These are phyloP conservation scores for Saccharomycopsis sp. DNA, from an alignment of 805 yeast species.

Conservation along the genomic window DNA sequence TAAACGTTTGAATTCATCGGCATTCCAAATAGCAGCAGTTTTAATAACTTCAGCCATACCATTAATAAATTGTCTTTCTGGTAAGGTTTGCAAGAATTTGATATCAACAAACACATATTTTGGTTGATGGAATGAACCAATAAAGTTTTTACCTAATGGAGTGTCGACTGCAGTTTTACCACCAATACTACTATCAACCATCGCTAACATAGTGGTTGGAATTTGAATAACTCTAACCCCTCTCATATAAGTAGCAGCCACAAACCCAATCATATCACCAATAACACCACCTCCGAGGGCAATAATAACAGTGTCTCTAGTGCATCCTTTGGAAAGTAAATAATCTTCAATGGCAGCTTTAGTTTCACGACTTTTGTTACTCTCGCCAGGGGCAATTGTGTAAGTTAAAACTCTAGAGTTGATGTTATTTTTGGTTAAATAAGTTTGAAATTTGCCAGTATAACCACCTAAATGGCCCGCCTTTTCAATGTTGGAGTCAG, in stretches of 20 bases:
- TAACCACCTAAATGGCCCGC: conserved; percentile 54
- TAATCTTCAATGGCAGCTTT: conserved; percentile 93
- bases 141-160: conserved; percentile 88
- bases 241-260: conserved; percentile 99
- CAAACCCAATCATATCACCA: conserved; percentile 98
- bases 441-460: conserved; percentile 34
- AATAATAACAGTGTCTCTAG: conserved; percentile 88
- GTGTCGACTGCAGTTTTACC: conserved; percentile 98
- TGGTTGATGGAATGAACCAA: conserved; percentile 98
- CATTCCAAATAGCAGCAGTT: conserved; percentile 98
- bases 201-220: conserved; percentile 88
- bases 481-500: conserved; percentile 72
- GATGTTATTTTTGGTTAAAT: conserved; percentile 30
- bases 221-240: conserved; percentile 92
- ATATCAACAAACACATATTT: conserved; percentile 81
- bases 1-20: conserved; percentile 74
- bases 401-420: conserved; percentile 63
- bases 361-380: conserved; percentile 78
- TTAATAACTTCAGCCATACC: conserved; percentile 98
- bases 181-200: conserved; percentile 98
- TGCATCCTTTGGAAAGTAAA: conserved; percentile 75
- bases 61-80: conserved; percentile 89
- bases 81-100: conserved; percentile 78
- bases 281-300: conserved; percentile 99
- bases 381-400: conserved; percentile 86